Evolutionary conservation across 1,284 basidiomycete genomes (phyloP).

Genomic region (Marasmius fiardii): DNA sequence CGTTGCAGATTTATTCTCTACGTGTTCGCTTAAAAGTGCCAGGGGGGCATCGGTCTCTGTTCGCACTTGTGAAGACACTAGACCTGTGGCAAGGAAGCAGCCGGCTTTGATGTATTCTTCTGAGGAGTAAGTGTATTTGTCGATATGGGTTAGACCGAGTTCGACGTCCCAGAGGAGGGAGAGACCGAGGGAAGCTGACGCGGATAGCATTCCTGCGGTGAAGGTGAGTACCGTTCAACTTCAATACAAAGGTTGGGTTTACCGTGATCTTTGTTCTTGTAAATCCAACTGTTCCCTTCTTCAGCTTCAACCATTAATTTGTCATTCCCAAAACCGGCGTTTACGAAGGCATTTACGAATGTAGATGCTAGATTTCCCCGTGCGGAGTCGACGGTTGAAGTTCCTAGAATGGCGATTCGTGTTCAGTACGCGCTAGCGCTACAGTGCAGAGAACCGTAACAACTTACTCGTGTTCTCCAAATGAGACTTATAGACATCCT

Average conservation of each 20-base stretch:
- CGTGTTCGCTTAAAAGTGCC: constrained; percentile 88
- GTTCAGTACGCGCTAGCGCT: neutral
- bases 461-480: constrained; percentile 81
- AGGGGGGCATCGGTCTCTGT: constrained; percentile 94
- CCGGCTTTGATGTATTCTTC: constrained; percentile 99
- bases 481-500: constrained; percentile 98
- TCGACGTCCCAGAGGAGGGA: constrained; percentile 97
- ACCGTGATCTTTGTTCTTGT: constrained; percentile 99
- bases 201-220: constrained; percentile 87
- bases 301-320: constrained; percentile 97
- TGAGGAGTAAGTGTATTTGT: constrained; percentile 96
- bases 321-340: constrained; percentile 98
- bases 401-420: constrained; percentile 63
- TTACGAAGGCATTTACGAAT: constrained; percentile 99
- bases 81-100: constrained; percentile 92
- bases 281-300: constrained; percentile 97
- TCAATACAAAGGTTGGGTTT: constrained; percentile 16
- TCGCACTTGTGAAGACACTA: constrained; percentile 87
- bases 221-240: constrained; percentile 4
- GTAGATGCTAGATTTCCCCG: constrained; percentile 94
- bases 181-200: constrained; percentile 91
- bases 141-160: constrained; percentile 89
- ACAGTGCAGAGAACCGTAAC: neutral
- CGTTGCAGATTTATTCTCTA: constrained; percentile 83
- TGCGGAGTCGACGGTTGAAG: constrained; percentile 87